Base-by-base conservation (phyloP, 1,284 basidiomycete species). In the Psilocybe mexicana region DNA sequence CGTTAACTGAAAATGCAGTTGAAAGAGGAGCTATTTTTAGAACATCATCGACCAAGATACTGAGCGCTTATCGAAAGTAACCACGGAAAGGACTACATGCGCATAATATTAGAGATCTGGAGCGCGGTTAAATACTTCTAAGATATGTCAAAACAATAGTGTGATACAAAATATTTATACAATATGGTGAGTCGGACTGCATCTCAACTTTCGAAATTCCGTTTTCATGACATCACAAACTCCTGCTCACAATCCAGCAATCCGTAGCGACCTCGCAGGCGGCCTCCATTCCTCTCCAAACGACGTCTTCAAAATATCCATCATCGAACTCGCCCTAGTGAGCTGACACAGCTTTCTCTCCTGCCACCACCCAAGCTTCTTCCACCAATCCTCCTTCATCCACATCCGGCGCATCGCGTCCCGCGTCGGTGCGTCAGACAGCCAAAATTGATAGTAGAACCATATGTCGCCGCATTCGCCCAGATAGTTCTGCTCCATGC, bases 371-470 rank as follows among this genome's bases (percentile, higher is more conserved):
- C 57, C 58, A 65, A 67, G 72, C 43, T 55, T 58, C 14, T 50
- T 58, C 65, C 65, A 71, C 33, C 64, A 25, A 25, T 53, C 51
- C 45, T 55, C 56, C 36, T 12, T 55, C 23, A 62, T 49, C 66
- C 67, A 70, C 53, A 54, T 33, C 26, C 45, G 54, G 42, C 65
- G 61, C 64, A 78, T 77, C 24, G 47, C 58, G n/a, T 64, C 63
- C 30, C 72, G 65, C 53, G 73, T 75, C 11, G 38, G 57, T 0
- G 55, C 53, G 12, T 65, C 58, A 5, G 79, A 75, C 2, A 83
- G 62, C 70, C 74, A 81, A 61, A 76, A 83, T 57, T 81, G 76
- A 61, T 82, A 82, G 61, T 81, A 82, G 45, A 69, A 80, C 77
- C 78, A 79, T 10, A 72, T 68, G 7, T 66, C 55, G 11, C 77